Evolutionary conservation across 768 basidiomycete species (phyloP).

Genomic region (Basidioascus undulatus): DNA sequence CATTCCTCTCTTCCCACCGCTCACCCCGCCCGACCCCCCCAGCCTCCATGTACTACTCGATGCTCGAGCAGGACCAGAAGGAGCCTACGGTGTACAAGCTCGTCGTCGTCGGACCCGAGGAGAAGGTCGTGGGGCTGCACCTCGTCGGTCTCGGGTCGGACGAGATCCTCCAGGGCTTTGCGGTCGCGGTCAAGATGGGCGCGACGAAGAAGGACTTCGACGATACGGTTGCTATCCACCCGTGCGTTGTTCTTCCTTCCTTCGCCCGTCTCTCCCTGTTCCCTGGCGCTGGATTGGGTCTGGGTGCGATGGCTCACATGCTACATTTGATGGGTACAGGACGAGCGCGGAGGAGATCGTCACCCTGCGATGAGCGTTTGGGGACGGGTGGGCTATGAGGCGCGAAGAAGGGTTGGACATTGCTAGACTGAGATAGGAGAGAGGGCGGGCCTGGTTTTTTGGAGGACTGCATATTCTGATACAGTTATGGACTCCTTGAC

Average conservation of each 20-base stretch:
- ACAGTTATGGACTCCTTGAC: no score
- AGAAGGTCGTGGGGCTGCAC: constrained; percentile 89
- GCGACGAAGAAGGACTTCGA: constrained; percentile 60
- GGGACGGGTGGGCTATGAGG: no score
- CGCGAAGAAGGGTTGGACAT: no score
- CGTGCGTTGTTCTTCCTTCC: constrained; percentile 31
- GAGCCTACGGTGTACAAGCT: constrained; percentile 90
- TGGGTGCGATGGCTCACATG: not conserved
- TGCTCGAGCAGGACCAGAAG: constrained; percentile 63
- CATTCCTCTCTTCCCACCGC: constrained; percentile 20
- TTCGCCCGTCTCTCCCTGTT: no score
- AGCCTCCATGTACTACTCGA: constrained; percentile 88
- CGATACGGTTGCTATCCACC: constrained; percentile 76
- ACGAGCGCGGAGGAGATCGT: constrained; percentile 6
- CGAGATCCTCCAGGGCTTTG: constrained; percentile 87
- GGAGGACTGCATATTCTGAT: no score
- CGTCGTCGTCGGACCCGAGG: constrained; percentile 60
- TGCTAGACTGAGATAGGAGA: no score
- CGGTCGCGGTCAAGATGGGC: constrained; percentile 93
- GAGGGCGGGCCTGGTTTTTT: no score
- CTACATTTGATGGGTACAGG: constrained; percentile 4
- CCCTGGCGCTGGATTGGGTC: no score
- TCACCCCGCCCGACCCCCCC: constrained; percentile 52
- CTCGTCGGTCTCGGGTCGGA: constrained; percentile 79
- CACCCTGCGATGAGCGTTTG: constrained; percentile 11